Evolutionary conservation across 257 asterid genomes (phyloP).

Genomic region (Rhazya stricta): DNA sequence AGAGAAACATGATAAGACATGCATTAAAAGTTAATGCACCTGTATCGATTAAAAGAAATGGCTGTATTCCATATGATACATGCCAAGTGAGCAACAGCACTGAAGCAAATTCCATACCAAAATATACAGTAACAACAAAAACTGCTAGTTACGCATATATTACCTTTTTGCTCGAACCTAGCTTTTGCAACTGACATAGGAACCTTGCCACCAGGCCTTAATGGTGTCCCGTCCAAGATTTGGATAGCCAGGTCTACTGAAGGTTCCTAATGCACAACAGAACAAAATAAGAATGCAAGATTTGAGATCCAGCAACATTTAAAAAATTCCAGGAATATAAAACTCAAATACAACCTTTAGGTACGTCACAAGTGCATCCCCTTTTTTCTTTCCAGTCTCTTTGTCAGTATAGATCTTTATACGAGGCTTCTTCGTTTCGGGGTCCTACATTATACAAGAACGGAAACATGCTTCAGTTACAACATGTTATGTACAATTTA

Average conservation of each 20-base stretch:
- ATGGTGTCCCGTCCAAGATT: constrained; percentile 83
- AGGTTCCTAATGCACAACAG: constrained; percentile 59
- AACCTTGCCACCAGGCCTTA: constrained; percentile 67
- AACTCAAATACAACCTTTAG: constrained; percentile 59
- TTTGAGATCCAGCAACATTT: background rate
- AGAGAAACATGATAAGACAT: constrained; percentile 8
- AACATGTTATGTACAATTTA: background rate
- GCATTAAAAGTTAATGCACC: background rate
- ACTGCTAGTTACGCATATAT: background rate
- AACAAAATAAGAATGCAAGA: constrained; percentile 2
- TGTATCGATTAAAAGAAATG: background rate
- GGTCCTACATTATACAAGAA: constrained; percentile 53
- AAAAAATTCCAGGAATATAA: constrained; percentile 10
- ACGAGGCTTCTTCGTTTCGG: constrained; percentile 92
- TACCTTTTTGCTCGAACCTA: constrained; percentile 93
- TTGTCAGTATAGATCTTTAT: constrained; percentile 83
- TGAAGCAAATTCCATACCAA: background rate
- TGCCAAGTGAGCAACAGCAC: background rate
- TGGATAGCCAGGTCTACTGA: constrained; percentile 85
- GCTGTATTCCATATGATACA: background rate
- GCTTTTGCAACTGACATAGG: constrained; percentile 81
- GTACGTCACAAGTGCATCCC: constrained; percentile 91
- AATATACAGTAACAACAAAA: constrained; percentile 19
- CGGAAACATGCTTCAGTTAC: background rate
- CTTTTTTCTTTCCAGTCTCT: constrained; percentile 81